Conservation (phyloP, 306 rosid genomes). For the Dryas alaskensis region DNA sequence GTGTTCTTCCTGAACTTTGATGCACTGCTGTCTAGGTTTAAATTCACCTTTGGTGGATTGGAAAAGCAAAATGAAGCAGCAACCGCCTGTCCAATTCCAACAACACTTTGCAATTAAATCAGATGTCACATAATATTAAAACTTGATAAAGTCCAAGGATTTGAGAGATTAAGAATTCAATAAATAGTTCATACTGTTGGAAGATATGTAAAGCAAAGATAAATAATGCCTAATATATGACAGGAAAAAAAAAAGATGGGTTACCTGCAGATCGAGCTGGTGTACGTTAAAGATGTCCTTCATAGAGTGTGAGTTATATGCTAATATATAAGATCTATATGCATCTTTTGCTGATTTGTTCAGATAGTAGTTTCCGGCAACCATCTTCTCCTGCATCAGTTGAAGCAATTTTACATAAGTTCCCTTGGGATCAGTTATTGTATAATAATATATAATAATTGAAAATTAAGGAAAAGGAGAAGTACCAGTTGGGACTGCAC, state of each 20-base stretch:
- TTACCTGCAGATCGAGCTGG: constrained; percentile 81
- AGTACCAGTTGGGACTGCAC: constrained; percentile 82
- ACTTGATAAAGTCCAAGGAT: background rate
- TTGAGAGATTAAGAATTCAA: background rate
- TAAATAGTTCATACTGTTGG: background rate
- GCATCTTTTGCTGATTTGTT: constrained; percentile 79
- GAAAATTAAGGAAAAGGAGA: constrained; percentile 10
- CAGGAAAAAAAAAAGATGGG: background rate
- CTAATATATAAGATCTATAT: constrained; percentile 72
- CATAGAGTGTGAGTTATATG: constrained; percentile 92
- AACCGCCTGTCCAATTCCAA: constrained; percentile 56
- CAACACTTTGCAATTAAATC: background rate
- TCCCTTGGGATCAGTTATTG: background rate
- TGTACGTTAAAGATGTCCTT: constrained; percentile 90
- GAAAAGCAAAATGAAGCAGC: constrained; percentile 83
- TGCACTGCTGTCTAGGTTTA: constrained; percentile 77
- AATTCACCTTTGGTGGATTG: constrained; percentile 78
- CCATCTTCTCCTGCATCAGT: constrained; percentile 78
- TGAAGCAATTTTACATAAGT: constrained; percentile 11
- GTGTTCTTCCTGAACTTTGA: constrained; percentile 66
- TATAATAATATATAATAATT: constrained; percentile 10
- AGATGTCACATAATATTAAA: background rate
- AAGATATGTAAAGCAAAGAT: background rate
- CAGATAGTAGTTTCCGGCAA: constrained; percentile 65
- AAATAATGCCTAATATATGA: background rate